phyloP scores from a whole-genome alignment of 2,329 filamentous ascomycete genomes.

The Aspergillus sp. region DNA sequence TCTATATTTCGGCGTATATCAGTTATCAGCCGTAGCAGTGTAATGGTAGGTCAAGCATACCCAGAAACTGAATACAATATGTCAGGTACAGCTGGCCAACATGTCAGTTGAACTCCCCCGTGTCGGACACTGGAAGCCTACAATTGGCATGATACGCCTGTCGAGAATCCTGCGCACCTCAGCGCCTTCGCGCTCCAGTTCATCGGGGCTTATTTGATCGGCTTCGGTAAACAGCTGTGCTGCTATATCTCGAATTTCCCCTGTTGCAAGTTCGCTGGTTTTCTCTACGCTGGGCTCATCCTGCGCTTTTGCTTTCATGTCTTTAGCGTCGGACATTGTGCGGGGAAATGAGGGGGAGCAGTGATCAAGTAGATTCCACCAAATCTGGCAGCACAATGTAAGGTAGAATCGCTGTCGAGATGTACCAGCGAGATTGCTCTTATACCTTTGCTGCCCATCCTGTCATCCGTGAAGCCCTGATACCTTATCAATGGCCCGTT shows the following conservation, averaged over 20 bases:
- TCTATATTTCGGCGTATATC: constrained; percentile 14
- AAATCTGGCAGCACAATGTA: background rate
- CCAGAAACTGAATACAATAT: constrained; percentile 51
- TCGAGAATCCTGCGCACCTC: constrained; percentile 47
- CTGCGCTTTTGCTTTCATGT: constrained; percentile 16
- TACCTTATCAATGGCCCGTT: background rate
- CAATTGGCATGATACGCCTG: constrained; percentile 50
- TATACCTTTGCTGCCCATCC: background rate
- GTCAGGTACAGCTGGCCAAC: constrained; percentile 33
- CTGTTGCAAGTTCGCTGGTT: constrained; percentile 18
- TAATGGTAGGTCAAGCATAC: constrained; percentile 9
- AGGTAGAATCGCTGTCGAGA: background rate
- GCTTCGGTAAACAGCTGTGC: constrained; percentile 48
- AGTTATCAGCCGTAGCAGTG: background rate
- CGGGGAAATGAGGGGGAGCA: background rate
- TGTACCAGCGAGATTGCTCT: background rate
- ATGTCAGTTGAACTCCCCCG: background rate
- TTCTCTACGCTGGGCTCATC: constrained; percentile 19
- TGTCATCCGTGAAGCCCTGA: background rate
- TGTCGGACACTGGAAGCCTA: constrained; percentile 19
- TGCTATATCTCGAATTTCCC: constrained; percentile 38
- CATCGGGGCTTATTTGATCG: constrained; percentile 44
- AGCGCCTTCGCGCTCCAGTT: constrained; percentile 45
- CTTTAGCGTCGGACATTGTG: constrained; percentile 18
- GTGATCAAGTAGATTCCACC: background rate